phyloP scores from a whole-genome alignment of 2,329 filamentous ascomycete species.

The Penicillium fuscoglaucum region DNA sequence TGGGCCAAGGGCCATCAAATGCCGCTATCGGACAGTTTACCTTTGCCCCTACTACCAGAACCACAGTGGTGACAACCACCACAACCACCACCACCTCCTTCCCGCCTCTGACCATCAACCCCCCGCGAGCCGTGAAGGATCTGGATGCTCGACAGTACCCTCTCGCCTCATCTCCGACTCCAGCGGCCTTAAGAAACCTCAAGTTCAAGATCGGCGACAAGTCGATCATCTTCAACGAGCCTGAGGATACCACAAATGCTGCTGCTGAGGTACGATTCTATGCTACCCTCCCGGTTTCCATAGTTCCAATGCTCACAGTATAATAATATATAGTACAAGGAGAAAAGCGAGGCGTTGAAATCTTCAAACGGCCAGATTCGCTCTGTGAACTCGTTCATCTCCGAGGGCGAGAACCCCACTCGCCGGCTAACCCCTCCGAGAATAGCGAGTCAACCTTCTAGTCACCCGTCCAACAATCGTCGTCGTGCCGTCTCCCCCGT shows the following conservation, averaged over 20 bases:
- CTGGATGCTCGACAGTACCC: constrained; percentile 90
- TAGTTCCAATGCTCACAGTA: constrained; percentile 13
- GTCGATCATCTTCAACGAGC: constrained; percentile 63
- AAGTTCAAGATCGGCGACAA: constrained; percentile 68
- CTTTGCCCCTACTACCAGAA: constrained; percentile 63
- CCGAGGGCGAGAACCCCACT: constrained; percentile 36
- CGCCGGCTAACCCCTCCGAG: constrained; percentile 29
- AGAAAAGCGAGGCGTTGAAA: constrained; percentile 46
- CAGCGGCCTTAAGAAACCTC: constrained; percentile 73
- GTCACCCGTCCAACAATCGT: constrained; percentile 31
- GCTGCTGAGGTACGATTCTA: constrained; percentile 53
- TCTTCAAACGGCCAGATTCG: constrained; percentile 51
- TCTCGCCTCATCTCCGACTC: constrained; percentile 78
- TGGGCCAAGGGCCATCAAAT: constrained; percentile 28
- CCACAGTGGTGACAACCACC: constrained; percentile 78
- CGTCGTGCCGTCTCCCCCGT: constrained; percentile 55
- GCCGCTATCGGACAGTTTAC: constrained; percentile 60
- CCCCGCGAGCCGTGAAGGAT: constrained; percentile 67
- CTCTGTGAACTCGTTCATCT: constrained; percentile 47
- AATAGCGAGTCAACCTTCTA: constrained; percentile 28
- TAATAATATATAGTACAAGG: constrained; percentile 41
- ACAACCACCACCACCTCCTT: constrained; percentile 82
- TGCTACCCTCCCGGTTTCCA: not conserved
- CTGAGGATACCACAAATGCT: constrained; percentile 56
- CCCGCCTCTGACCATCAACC: constrained; percentile 77